phyloP scores from a whole-genome alignment of 805 yeast species.

The Ogataea paraovalis region DNA sequence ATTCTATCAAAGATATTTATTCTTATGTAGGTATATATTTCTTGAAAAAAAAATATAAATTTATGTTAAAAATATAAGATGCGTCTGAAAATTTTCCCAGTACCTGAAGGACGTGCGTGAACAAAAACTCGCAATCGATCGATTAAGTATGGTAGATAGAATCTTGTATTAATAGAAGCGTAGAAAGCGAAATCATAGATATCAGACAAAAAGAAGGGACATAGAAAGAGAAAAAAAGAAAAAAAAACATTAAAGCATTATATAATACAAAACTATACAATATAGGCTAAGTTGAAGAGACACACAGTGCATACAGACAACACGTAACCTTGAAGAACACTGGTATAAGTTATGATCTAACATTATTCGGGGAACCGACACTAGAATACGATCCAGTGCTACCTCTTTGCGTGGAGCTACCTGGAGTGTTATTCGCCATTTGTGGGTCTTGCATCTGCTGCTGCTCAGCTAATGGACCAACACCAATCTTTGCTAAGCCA shows the following conservation, averaged over 20 bases:
- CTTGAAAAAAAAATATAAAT: no score
- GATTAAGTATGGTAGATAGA: no score
- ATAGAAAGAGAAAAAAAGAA: no score
- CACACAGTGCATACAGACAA: no score
- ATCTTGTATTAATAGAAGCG: no score
- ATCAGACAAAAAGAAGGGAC: neutral
- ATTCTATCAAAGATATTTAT: no score
- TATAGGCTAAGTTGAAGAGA: neutral
- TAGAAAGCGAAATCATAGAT: no score
- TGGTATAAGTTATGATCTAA: neutral
- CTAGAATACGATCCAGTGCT: constrained; percentile 1
- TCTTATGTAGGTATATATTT: no score
- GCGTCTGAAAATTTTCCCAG: neutral
- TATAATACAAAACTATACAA: neutral
- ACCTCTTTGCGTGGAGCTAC: neutral
- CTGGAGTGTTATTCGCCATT: constrained; percentile 2
- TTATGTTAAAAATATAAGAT: no score
- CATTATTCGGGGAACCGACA: constrained; percentile 1
- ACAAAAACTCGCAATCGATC: neutral
- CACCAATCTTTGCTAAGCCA: constrained; percentile 74
- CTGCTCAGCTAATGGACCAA: constrained; percentile 64
- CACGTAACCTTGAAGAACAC: no score
- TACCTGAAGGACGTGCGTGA: neutral
- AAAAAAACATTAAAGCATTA: no score
- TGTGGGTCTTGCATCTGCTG: neutral